Evolutionary conservation across 768 basidiomycete species (phyloP).

Genomic region (Termitomyces sp.): DNA sequence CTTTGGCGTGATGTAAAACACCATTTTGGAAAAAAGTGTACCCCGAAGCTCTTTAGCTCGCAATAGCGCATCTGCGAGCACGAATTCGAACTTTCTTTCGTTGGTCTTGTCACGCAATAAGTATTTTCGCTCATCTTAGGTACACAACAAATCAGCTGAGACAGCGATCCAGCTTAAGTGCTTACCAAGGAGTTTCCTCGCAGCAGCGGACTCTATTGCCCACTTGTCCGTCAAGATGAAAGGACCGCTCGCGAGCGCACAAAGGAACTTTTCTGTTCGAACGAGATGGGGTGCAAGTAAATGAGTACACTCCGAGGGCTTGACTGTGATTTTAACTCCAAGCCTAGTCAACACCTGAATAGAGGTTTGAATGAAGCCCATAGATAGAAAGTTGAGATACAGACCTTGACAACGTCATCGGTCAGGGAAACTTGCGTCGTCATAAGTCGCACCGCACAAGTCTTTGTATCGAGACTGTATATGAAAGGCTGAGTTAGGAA

Average conservation of each 20-base stretch:
- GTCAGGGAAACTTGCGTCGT: conserved; percentile 61
- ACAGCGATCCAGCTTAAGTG: conserved; percentile 8
- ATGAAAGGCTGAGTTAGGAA: not conserved
- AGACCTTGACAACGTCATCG: conserved; percentile 58
- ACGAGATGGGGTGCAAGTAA: conserved; percentile 64
- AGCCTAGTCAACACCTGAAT: conserved; percentile 55
- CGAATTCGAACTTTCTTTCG: conserved; percentile 66
- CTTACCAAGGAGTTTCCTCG: conserved; percentile 61
- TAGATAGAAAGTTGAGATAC: conserved; percentile 8
- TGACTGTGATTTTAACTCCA: conserved; percentile 60
- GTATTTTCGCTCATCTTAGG: conserved; percentile 59
- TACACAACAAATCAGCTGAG: not conserved
- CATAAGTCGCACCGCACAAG: conserved; percentile 43
- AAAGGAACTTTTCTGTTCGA: conserved; percentile 86
- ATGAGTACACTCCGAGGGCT: conserved; percentile 72
- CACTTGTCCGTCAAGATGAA: conserved; percentile 63
- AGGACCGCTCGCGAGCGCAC: conserved; percentile 61
- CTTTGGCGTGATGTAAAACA: conserved; percentile 72
- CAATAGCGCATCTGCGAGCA: conserved; percentile 52
- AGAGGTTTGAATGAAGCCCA: not conserved
- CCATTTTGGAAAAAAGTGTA: conserved; percentile 56
- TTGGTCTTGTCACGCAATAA: conserved; percentile 52
- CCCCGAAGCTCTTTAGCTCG: conserved; percentile 50
- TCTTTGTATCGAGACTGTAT: conserved; percentile 6
- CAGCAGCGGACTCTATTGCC: conserved; percentile 55